Base-by-base conservation (phyloP, 1,284 basidiomycete genomes). In the Ganoderma lingzhi region DNA sequence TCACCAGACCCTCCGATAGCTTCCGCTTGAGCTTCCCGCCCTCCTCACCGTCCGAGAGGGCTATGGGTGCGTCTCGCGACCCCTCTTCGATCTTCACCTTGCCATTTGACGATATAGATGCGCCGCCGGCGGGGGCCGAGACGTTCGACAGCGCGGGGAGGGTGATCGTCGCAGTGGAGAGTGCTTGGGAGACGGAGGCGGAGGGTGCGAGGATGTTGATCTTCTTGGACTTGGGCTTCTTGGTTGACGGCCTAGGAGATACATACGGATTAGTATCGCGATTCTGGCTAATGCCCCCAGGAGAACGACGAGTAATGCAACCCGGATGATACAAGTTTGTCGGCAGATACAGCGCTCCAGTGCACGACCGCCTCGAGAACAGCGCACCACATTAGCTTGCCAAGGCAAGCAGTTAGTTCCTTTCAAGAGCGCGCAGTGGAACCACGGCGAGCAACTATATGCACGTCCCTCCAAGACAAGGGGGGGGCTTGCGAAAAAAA, bases 141-240 rank as follows among this genome's bases (percentile, higher is more conserved):
- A 68, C 67, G 30, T 74, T 69, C 19, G 74, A 71, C 51, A 74
- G 35, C 64, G 73, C 67, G 62, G 74, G 69, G 61, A 76, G 65
- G 37, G 77, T 78, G 67, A 76, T 76, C 61, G 73, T 71, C 62
- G 76, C 76, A 65, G 72, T 76, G 48, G 78, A 78, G 62, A 82
- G 73, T 60, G 82, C 75, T 61, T 80, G 64, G 66, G 82, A 62
- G 73, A 80, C 68, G 53, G 80, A 74, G 55, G 75, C 71, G 42
- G 76, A 71, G 41, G 78, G 76, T 19, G 79, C 76, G 37, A 80
- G 76, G 63, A 80, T 77, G 71, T 77, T 79, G 68, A 79, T 71
- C 75, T 88, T 90, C 78, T 87, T 89, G 12, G 90, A 90, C 78
- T 89, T 90, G 0, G 90, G 89, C 75, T 92, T 93, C 82, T 89